Evolutionary conservation across 1,284 basidiomycete genomes (phyloP).

Genomic region (Athelia sp.): DNA sequence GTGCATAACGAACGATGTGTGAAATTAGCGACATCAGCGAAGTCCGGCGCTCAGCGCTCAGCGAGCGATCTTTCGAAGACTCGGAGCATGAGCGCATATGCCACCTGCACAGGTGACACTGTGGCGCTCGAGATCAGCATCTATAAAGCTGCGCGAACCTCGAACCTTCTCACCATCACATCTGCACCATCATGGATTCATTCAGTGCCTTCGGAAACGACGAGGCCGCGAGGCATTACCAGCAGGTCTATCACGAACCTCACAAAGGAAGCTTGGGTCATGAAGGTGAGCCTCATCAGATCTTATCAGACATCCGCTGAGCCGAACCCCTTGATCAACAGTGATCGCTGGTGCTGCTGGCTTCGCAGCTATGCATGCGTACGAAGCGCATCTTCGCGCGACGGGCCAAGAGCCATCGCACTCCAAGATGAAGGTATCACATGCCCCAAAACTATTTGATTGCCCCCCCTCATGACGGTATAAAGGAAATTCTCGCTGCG

Average conservation of each 20-base stretch:
- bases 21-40: no score
- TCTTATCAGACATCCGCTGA: not conserved
- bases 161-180: no score
- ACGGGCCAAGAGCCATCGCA: slow-evolving; percentile 18
- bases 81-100: no score
- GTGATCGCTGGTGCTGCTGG: slow-evolving; percentile 21
- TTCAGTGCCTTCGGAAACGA: not conserved
- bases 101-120: no score
- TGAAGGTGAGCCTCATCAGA: not conserved
- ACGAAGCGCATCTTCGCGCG: slow-evolving; percentile 19
- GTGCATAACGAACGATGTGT: no score
- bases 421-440: slow-evolving; percentile 15
- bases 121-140: no score
- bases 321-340: slow-evolving; percentile 2
- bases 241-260: not conserved
- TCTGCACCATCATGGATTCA: not conserved
- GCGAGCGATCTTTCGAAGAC: no score
- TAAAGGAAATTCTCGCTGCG: slow-evolving; percentile 18
- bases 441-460: not conserved
- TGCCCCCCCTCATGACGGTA: not conserved
- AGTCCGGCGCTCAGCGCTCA: no score
- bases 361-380: slow-evolving; percentile 22
- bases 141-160: no score
- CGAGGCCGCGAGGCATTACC: not conserved
- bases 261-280: not conserved